Percentiles rank a stretch among this genome's conserved stretches.
Evolutionary conservation across 139 green algal species (phyloP).

Genomic region (Astrephomene gubernaculifera): DNA sequence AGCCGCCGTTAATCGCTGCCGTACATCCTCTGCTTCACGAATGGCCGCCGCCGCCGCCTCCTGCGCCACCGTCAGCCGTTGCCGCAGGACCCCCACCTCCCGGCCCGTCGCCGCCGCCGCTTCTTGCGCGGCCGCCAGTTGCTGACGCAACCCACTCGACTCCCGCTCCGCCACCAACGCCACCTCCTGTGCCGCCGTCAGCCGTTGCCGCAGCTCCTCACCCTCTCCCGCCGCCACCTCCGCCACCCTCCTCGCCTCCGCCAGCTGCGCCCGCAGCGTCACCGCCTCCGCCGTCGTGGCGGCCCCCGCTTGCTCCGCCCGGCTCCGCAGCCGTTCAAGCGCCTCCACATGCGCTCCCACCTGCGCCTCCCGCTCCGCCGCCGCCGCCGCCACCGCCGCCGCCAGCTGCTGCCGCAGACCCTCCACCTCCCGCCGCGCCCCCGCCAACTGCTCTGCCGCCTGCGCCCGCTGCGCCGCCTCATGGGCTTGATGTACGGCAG

Average conservation of each 20-base stretch:
- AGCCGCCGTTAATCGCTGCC: background rate
- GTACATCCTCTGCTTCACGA: background rate
- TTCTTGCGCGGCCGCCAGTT: background rate
- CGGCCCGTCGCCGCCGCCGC: background rate
- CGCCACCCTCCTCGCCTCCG: background rate
- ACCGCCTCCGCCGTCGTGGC: background rate
- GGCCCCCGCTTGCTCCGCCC: background rate
- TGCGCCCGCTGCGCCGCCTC: background rate
- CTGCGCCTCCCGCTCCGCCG: slow-evolving; percentile 13
- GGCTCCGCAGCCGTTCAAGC: background rate
- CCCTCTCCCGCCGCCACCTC: background rate
- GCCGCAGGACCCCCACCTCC: background rate
- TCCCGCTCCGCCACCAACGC: background rate
- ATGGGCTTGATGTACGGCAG: background rate
- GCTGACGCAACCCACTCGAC: background rate
- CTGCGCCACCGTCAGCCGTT: slow-evolving; percentile 8
- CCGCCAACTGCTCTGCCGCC: background rate
- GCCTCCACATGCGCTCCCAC: background rate
- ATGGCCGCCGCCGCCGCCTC: background rate
- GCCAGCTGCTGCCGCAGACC: slow-evolving; percentile 3
- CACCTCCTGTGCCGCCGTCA: background rate
- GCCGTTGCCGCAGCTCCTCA: slow-evolving; percentile 8
- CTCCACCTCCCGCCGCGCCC: slow-evolving; percentile 1
- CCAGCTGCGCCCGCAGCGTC: background rate
- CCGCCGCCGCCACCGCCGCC: background rate